Evolutionary conservation across 768 basidiomycete genomes (phyloP).

Genomic region (Mycena leptocephala): DNA sequence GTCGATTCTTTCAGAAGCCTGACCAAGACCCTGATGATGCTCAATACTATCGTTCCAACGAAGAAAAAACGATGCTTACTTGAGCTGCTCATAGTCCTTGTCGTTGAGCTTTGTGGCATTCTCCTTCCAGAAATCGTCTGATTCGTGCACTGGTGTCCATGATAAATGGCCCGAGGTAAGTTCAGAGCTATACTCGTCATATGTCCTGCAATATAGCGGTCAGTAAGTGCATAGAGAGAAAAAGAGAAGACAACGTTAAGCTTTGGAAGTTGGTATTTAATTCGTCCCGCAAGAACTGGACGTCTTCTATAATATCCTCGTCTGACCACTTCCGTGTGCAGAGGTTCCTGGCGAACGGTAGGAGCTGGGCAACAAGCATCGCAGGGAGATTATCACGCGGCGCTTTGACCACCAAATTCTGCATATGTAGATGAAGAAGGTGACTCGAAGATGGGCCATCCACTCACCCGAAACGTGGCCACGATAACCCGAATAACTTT

Average conservation of each 20-base stretch:
- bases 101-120: conserved; percentile 92
- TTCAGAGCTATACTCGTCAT: conserved; percentile 96
- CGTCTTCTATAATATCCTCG: conserved; percentile 95
- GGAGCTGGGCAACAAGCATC: conserved; percentile 90
- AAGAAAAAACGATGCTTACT: conserved; percentile 61
- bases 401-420: conserved; percentile 94
- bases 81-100: conserved; percentile 86
- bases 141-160: conserved; percentile 97
- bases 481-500: conserved; percentile 96
- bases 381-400: conserved; percentile 92
- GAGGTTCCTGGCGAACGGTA: conserved; percentile 91
- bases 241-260: conserved; percentile 78
- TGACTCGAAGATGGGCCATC: conserved; percentile 9
- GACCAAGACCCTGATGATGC: conserved; percentile 74
- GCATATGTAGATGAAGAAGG: conserved; percentile 6
- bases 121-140: conserved; percentile 98
- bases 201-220: conserved; percentile 73
- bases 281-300: conserved; percentile 90
- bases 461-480: conserved; percentile 87
- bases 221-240: not conserved
- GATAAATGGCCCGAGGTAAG: conserved; percentile 91
- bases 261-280: conserved; percentile 90
- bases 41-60: not conserved
- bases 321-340: conserved; percentile 92
- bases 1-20: conserved; percentile 77